Conservation (phyloP, 2,329 filamentous ascomycete genomes). For the Colletotrichum siamense region DNA sequence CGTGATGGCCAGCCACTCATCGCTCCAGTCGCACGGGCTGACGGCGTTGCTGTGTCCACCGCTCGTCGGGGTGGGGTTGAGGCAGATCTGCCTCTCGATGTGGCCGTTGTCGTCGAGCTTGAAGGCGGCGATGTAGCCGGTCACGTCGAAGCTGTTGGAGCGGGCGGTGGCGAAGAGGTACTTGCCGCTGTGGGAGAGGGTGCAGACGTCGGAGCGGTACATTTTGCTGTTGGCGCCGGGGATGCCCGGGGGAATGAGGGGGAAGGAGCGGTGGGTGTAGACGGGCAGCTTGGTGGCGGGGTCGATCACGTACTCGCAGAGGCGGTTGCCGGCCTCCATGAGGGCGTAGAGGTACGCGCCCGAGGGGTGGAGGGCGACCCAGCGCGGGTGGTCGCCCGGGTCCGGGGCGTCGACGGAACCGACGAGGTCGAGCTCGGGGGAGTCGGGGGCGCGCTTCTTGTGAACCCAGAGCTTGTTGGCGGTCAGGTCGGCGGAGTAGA, state of each 20-base stretch:
- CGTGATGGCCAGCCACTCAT: slow-evolving; percentile 89
- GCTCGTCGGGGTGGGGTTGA: slow-evolving; percentile 85
- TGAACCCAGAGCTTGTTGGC: slow-evolving; percentile 88
- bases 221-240: slow-evolving; percentile 55
- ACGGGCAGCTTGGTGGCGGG: slow-evolving; percentile 74
- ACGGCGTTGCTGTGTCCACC: slow-evolving; percentile 90
- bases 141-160: slow-evolving; percentile 75
- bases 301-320: slow-evolving; percentile 84
- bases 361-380: slow-evolving; percentile 83
- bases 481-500: slow-evolving; percentile 80
- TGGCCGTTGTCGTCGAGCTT: slow-evolving; percentile 70
- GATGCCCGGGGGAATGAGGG: slow-evolving; percentile 79
- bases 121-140: slow-evolving; percentile 85
- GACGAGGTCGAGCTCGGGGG: slow-evolving; percentile 54
- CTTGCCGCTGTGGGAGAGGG: slow-evolving; percentile 69
- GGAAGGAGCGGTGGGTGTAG: slow-evolving; percentile 78
- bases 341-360: slow-evolving; percentile 83
- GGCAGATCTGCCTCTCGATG: slow-evolving; percentile 78
- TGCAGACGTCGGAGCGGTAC: slow-evolving; percentile 87
- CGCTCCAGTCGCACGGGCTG: slow-evolving; percentile 81
- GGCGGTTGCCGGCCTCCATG: slow-evolving; percentile 87
- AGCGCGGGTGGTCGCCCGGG: slow-evolving; percentile 79
- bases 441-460: slow-evolving; percentile 57
- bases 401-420: slow-evolving; percentile 76
- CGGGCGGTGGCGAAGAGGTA: slow-evolving; percentile 89